These are phyloP conservation scores for Nemania serpens DNA, from an alignment of 2,329 filamentous ascomycete genomes.

Conservation along the genomic window DNA sequence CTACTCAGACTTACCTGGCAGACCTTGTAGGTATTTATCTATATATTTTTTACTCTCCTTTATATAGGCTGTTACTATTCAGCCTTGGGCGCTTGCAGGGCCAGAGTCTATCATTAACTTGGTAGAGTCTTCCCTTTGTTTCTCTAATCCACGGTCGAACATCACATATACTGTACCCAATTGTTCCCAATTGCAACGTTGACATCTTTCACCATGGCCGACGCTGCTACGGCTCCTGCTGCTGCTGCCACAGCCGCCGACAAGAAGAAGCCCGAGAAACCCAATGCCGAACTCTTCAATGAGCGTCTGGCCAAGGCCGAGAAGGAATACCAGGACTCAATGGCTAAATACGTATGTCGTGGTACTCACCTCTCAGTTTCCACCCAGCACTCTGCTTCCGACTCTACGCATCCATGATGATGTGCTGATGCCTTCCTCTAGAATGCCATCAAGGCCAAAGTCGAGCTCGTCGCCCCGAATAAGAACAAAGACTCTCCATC, in stretches of 20 bases:
- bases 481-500: constrained; percentile 78
- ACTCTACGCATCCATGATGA: too few relatives aligned
- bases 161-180: constrained; percentile 1
- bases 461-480: constrained; percentile 78
- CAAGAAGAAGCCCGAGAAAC: constrained; percentile 75
- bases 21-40: too few relatives aligned
- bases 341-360: constrained; percentile 57
- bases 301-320: constrained; percentile 77
- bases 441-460: constrained; percentile 86
- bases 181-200: background rate
- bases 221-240: constrained; percentile 50
- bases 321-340: constrained; percentile 80
- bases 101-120: constrained; percentile 18
- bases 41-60: background rate
- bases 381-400: too few relatives aligned
- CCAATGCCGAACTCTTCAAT: constrained; percentile 85
- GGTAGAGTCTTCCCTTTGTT: constrained; percentile 12
- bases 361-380: background rate
- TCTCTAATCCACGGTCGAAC: background rate
- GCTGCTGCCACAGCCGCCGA: constrained; percentile 51
- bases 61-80: background rate
- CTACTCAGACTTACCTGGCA: background rate
- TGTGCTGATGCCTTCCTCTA: constrained; percentile 45
- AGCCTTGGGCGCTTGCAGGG: background rate
- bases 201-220: constrained; percentile 49